Conservation (phyloP, 1,139 yeast species). For the Blastobotrys niveus region DNA sequence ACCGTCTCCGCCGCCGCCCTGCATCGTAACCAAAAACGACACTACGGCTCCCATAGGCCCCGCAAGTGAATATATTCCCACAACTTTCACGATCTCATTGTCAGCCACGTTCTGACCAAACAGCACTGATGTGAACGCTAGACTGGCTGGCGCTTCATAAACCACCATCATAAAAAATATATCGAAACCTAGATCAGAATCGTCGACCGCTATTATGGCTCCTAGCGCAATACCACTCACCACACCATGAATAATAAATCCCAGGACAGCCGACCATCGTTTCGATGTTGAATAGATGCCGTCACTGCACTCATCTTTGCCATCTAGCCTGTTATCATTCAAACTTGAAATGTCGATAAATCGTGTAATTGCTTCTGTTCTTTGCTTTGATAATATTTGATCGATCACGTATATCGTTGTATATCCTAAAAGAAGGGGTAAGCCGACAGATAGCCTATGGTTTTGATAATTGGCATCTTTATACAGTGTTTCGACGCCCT, state of each 20-base stretch:
- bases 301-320: not conserved
- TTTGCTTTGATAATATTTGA: constrained; percentile 26
- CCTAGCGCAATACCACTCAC: constrained; percentile 78
- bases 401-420: constrained; percentile 48
- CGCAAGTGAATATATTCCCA: constrained; percentile 44
- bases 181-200: constrained; percentile 44
- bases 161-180: constrained; percentile 56
- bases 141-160: constrained; percentile 73
- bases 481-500: constrained; percentile 52
- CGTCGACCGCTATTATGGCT: constrained; percentile 47
- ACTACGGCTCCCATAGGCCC: constrained; percentile 51
- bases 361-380: constrained; percentile 6
- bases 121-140: constrained; percentile 58
- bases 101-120: constrained; percentile 33
- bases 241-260: constrained; percentile 59
- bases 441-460: constrained; percentile 35
- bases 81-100: constrained; percentile 39
- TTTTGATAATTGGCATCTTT: constrained; percentile 13
- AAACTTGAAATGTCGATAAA: constrained; percentile 17
- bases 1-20: constrained; percentile 30
- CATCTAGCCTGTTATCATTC: too few relatives aligned
- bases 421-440: constrained; percentile 46
- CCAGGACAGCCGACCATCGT: constrained; percentile 43
- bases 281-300: not conserved
- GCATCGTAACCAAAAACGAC: constrained; percentile 41